Conservation (phyloP, 306 rosid genomes). For the Cicer chorassanicum region DNA sequence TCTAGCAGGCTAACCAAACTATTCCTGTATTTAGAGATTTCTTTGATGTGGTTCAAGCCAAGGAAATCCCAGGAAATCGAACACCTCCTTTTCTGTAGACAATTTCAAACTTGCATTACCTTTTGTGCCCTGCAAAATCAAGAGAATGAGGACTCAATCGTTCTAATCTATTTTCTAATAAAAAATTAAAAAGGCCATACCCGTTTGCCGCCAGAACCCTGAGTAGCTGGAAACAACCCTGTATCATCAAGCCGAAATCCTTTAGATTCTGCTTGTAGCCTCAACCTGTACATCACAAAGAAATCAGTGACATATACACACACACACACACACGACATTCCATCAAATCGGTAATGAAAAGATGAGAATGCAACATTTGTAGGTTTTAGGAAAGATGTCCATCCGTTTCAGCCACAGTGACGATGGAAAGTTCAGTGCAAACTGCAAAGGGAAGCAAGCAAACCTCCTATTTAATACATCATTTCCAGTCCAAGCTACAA, state of each 20-base stretch:
- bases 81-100: constrained; percentile 75
- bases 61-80: constrained; percentile 83
- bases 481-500: constrained; percentile 91
- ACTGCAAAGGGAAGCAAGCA: constrained; percentile 21
- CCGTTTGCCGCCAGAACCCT: constrained; percentile 72
- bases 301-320: background rate
- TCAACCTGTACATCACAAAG: constrained; percentile 62
- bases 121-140: constrained; percentile 68
- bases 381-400: background rate
- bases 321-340: background rate
- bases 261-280: constrained; percentile 84
- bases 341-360: constrained; percentile 6
- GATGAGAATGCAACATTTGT: background rate
- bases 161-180: background rate
- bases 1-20: constrained; percentile 17
- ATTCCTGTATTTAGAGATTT: constrained; percentile 59
- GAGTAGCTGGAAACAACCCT: constrained; percentile 78
- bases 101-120: constrained; percentile 78
- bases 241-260: constrained; percentile 93
- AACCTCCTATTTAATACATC: constrained; percentile 94
- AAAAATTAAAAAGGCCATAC: constrained; percentile 42
- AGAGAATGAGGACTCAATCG: background rate
- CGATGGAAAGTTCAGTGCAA: constrained; percentile 12
- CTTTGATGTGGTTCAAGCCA: constrained; percentile 90
- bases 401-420: background rate